These are phyloP conservation scores for Rhododendron ovatum DNA, from an alignment of 148 eudicot species.

Conservation along the genomic window DNA sequence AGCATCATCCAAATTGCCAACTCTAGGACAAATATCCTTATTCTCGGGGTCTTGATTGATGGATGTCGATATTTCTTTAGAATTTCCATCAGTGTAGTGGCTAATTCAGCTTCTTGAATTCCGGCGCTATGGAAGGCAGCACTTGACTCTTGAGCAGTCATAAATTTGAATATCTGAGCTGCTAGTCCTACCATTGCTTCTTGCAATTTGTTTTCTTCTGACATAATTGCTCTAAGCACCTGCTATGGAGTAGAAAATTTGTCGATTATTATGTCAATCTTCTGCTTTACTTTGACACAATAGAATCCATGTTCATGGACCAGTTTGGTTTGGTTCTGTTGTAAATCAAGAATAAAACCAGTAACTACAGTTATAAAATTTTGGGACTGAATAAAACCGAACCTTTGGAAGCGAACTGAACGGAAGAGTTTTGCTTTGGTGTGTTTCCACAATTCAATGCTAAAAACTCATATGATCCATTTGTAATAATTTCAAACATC, in stretches of 20 bases:
- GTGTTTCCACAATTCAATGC: neutral
- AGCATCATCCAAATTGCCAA: slow-evolving; percentile 91
- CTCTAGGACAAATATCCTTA: slow-evolving; percentile 81
- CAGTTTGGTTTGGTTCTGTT: neutral
- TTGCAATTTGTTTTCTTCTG: slow-evolving; percentile 56
- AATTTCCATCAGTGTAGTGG: slow-evolving; percentile 42
- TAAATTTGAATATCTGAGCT: slow-evolving; percentile 62
- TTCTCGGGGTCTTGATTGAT: slow-evolving; percentile 51
- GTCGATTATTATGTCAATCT: neutral
- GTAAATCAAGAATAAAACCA: neutral
- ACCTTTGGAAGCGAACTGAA: neutral
- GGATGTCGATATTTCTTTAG: slow-evolving; percentile 59
- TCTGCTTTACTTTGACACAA: neutral
- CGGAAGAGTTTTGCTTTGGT: neutral
- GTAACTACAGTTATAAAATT: neutral
- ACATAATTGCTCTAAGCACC: slow-evolving; percentile 65
- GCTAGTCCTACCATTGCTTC: slow-evolving; percentile 94
- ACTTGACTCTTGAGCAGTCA: slow-evolving; percentile 46
- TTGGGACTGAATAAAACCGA: neutral
- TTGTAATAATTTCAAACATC: neutral
- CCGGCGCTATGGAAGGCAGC: slow-evolving; percentile 38
- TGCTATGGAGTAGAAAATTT: slow-evolving; percentile 22
- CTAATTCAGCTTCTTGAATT: slow-evolving; percentile 48
- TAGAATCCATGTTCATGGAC: neutral
- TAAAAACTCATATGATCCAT: neutral